A percentile compares a stretch with the other conserved stretches of the same genome.
These are phyloP conservation scores for Adansonia digitata DNA, from an alignment of 345 rosid species.

Conservation along the genomic window DNA sequence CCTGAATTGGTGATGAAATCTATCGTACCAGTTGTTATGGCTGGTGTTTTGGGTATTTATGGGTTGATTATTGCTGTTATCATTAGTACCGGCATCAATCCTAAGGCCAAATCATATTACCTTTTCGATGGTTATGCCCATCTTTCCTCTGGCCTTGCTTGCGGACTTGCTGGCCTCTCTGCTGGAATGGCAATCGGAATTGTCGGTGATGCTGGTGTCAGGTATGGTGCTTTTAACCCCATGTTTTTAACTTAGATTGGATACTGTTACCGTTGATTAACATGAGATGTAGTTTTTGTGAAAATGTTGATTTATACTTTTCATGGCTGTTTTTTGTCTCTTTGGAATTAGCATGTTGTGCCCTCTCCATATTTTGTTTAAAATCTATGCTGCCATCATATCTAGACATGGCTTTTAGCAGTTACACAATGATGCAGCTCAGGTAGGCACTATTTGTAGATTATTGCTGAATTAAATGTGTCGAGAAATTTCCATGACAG, in stretches of 20 bases:
- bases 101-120: conserved; percentile 87
- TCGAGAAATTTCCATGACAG: neutral
- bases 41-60: conserved; percentile 94
- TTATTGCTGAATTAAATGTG: neutral
- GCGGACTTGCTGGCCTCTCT: conserved; percentile 94
- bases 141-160: conserved; percentile 91
- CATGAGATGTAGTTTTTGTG: neutral
- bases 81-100: conserved; percentile 89
- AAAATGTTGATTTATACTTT: neutral
- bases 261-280: neutral
- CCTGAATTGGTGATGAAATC: conserved; percentile 97
- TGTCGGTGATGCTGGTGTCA: conserved; percentile 96
- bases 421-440: neutral
- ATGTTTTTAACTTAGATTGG: neutral
- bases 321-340: neutral
- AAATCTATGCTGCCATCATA: neutral
- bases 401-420: neutral
- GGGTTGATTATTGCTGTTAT: conserved; percentile 93
- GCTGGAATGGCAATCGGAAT: conserved; percentile 98
- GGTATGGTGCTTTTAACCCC: conserved; percentile 34
- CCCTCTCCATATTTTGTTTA: neutral
- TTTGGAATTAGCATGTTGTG: neutral
- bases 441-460: neutral
- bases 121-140: conserved; percentile 92
- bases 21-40: conserved; percentile 96